Base-by-base conservation (phyloP, 371 early-diverging fungal genomes). In the Massospora cicadina region DNA sequence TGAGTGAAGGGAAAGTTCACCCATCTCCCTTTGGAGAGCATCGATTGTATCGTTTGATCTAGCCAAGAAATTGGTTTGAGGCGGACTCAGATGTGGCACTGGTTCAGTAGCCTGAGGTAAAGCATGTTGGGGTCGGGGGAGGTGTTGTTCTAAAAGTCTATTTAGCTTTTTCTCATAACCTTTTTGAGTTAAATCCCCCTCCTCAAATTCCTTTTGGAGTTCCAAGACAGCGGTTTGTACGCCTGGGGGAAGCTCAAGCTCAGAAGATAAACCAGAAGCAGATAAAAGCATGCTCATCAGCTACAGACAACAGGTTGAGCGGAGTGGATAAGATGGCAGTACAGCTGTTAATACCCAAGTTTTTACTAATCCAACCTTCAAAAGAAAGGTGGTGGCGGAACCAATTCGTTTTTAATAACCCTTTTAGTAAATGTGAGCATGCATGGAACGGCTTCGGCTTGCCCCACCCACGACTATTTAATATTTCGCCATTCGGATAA, bases 161-260 rank as follows among this genome's bases (percentile, higher is more conserved):
- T 74, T 72, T 31, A 75, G 71, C 63, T 80, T 79, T 71, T 83
- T 83, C 63, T 82, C 81, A 58, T 75, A 86, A 2, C 86, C 86
- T 68, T 86, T 84, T 65, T 77, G 70, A 21, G 86, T 86, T 65
- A 86, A 81, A 65, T 84, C 83, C 26, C 83, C 84, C 57, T 86
- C 84, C 55, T 74, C 78, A 30, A 77, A 73, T 69, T 84, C 86
- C 27, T 80, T 68, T 65, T 83, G 72, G 54, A 83, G 72, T 61
- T 76, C 75, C 57, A 69, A 69, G 32, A 85, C 74, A 54, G 75
- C 76, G 54, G 75, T 75, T 61, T 79, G 70, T 58, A 77, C 66
- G n/a, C 77, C 74, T 24, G 58, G 62, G 5, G 81, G 79, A 23
- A 71, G 55, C 23, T 31, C 54, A 55, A 62, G 27, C 31, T 62